Conservation (phyloP, 2,329 filamentous ascomycete genomes). For the Microsporum audouinii region DNA sequence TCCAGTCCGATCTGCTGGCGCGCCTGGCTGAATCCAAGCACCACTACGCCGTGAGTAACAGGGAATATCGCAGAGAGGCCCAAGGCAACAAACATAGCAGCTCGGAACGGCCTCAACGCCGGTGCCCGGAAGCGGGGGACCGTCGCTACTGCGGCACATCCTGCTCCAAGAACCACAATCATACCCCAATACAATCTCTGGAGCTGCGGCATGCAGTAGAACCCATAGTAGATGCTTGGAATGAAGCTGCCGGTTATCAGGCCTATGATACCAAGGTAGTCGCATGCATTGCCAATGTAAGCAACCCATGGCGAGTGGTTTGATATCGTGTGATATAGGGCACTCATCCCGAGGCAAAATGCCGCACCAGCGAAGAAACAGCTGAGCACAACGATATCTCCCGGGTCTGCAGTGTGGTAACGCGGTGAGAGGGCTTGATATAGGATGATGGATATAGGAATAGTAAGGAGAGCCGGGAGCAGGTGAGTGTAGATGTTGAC, state of each 20-base stretch:
- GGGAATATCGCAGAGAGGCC: conserved; percentile 76
- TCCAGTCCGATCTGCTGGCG: conserved; percentile 63
- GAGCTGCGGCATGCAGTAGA: conserved; percentile 56
- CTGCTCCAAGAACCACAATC: conserved; percentile 66
- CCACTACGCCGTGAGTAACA: conserved; percentile 59
- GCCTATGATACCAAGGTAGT: conserved; percentile 87
- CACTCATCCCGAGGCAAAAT: conserved; percentile 66
- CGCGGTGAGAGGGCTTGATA: conserved; percentile 51
- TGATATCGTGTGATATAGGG: conserved; percentile 70
- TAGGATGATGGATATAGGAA: conserved; percentile 42
- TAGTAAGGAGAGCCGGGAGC: conserved; percentile 52
- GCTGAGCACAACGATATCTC: conserved; percentile 60
- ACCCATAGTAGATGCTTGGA: conserved; percentile 77
- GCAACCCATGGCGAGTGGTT: conserved; percentile 74
- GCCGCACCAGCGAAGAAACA: conserved; percentile 71
- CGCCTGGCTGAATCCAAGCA: conserved; percentile 57
- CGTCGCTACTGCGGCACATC: conserved; percentile 65
- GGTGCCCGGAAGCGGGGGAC: conserved; percentile 76
- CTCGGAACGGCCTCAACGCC: conserved; percentile 70
- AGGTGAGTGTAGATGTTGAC: conserved; percentile 65
- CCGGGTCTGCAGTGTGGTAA: conserved; percentile 49
- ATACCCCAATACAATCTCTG: conserved; percentile 63
- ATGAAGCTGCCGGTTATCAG: conserved; percentile 88
- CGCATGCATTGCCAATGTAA: conserved; percentile 79
- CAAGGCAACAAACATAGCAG: conserved; percentile 79